A percentile compares a stretch with the other conserved stretches of the same genome.
These are phyloP conservation scores for Gillenia trifoliata DNA, from an alignment of 306 rosid genomes.

Conservation along the genomic window DNA sequence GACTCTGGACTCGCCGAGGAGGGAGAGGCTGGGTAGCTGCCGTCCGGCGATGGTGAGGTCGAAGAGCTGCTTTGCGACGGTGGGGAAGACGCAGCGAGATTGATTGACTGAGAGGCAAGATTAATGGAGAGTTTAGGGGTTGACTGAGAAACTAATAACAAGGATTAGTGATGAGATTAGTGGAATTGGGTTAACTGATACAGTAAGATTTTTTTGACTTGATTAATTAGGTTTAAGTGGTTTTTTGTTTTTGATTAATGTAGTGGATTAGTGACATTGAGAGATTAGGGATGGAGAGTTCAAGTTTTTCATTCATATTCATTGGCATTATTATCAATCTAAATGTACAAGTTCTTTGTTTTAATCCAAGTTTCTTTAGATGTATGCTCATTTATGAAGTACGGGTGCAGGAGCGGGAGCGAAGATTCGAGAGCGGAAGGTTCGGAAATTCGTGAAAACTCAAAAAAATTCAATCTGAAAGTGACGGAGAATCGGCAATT, in stretches of 20 bases:
- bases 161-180: background rate
- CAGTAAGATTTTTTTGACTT: background rate
- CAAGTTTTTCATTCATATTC: conserved; percentile 17
- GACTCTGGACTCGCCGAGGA: conserved; percentile 43
- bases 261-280: no score
- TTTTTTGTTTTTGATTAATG: background rate
- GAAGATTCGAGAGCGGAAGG: no score
- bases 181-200: background rate
- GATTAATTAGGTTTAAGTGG: background rate
- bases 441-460: no score
- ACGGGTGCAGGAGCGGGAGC: no score
- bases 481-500: no score
- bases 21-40: background rate
- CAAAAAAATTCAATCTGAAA: no score
- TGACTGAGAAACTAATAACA: background rate
- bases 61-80: conserved; percentile 38
- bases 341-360: conserved; percentile 1
- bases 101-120: background rate
- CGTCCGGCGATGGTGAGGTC: conserved; percentile 33
- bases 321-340: conserved; percentile 16
- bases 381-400: no score
- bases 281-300: conserved; percentile 32
- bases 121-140: background rate
- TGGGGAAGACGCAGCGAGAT: conserved; percentile 14
- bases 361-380: background rate